Base-by-base conservation (phyloP, 2,329 filamentous ascomycete genomes). In the Fusarium fujikuroi region DNA sequence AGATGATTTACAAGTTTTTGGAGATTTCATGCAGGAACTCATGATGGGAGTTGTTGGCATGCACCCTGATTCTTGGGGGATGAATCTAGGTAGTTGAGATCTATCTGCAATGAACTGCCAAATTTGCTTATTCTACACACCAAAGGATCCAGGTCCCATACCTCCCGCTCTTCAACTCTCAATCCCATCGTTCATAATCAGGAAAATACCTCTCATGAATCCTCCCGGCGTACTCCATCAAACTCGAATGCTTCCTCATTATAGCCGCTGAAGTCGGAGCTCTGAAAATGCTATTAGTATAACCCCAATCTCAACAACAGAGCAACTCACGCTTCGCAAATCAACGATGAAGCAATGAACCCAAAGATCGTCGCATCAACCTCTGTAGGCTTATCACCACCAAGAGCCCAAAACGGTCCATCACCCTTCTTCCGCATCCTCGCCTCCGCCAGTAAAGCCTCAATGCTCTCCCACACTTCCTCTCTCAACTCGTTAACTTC, bases 141-240 rank as follows among this genome's bases (percentile, higher is more conserved):
- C 49, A 53, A 28, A 3, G 5, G 32, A 12, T 53, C 34, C 19
- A 53, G 1, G 18, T 16, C 12, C 34, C n/a, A 9, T 39, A 16
- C 34, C 23, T 28, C 23, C 23, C 28, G 7, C 23, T 30, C 7
- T 16, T 11, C 15, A 40, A 16, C 25, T 28, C 36, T n/a, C 5
- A 5, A 30, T 77, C 61, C 81, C 84, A 83, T 36, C 76, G 76
- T 65, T 85, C 81, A 74, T 91, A 91, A 40, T 92, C 89, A 0
- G 87, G 83, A 72, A 92, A 92, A 74, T 88, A 90, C 9, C 69
- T 66, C 52, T 84, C 79, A 75, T 91, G 88, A 46, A 92, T 89
- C 63, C 87, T 83, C 42, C 75, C 75, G 7, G 87, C 89, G 78
- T 91, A 92, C 6, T 90, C 87, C 15, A 88, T 43, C 16, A 91